Conservation (phyloP, 2,329 filamentous ascomycete genomes). For the Phaeosphaeria sp. region DNA sequence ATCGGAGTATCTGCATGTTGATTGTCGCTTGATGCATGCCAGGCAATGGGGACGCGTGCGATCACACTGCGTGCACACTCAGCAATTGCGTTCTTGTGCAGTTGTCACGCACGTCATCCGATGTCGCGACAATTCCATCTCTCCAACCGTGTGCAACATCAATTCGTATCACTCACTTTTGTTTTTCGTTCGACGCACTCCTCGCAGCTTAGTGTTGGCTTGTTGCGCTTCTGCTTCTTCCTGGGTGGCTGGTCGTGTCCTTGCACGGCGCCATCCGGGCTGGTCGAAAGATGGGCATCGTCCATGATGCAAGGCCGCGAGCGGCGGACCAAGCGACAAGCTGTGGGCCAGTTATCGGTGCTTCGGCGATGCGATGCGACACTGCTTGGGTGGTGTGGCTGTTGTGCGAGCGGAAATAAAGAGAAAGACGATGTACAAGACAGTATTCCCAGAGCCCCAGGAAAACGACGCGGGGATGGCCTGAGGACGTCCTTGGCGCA, state of each 20-base stretch:
- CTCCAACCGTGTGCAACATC: background rate
- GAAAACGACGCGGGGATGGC: conserved; percentile 16
- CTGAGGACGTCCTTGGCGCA: conserved; percentile 9
- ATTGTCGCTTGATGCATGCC: conserved; percentile 76
- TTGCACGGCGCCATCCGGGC: conserved; percentile 25
- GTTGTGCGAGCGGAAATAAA: conserved; percentile 34
- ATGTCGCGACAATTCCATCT: background rate
- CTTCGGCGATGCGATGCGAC: conserved; percentile 7
- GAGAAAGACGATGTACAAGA: conserved; percentile 10
- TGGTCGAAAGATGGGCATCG: conserved; percentile 24
- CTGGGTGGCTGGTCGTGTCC: conserved; percentile 48
- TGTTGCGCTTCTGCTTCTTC: conserved; percentile 85
- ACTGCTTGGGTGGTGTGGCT: conserved; percentile 16
- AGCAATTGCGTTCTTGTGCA: conserved; percentile 10
- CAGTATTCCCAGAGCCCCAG: conserved; percentile 26
- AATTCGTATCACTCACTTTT: conserved; percentile 63
- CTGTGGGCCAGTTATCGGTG: background rate
- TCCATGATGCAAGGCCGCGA: conserved; percentile 16
- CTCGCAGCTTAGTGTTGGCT: conserved; percentile 79
- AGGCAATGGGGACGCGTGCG: conserved; percentile 66
- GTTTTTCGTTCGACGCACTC: conserved; percentile 85
- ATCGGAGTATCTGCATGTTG: conserved; percentile 75
- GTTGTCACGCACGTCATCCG: background rate
- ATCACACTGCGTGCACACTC: conserved; percentile 66
- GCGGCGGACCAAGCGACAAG: background rate